These are phyloP conservation scores for Yamagishiella unicocca DNA, from an alignment of 139 green algal species.

Conservation along the genomic window DNA sequence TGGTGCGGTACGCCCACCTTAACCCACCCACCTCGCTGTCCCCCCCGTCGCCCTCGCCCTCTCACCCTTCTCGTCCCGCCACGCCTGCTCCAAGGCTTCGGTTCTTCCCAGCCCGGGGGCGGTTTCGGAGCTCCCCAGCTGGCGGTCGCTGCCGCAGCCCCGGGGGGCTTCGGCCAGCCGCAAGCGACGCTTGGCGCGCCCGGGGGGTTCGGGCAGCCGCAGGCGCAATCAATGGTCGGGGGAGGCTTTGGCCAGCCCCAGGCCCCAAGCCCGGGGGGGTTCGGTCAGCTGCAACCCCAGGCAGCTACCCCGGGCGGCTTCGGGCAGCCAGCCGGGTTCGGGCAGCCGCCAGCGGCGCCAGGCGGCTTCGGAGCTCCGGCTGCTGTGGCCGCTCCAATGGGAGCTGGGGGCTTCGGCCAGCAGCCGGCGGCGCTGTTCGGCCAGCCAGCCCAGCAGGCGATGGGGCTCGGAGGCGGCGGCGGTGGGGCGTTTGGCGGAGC, in stretches of 20 bases:
- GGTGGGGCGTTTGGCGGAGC: neutral
- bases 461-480: neutral
- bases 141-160: too few species aligned
- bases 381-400: neutral
- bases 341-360: neutral
- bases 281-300: neutral
- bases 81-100: too few species aligned
- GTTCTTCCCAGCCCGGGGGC: too few species aligned
- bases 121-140: too few species aligned
- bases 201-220: conserved; percentile 1
- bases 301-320: neutral
- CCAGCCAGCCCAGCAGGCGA: neutral
- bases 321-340: conserved; percentile 1
- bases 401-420: neutral
- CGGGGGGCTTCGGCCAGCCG: conserved; percentile 7
- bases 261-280: neutral
- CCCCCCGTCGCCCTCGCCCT: too few species aligned
- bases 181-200: too few species aligned
- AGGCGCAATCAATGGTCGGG: neutral
- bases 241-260: neutral
- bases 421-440: neutral
- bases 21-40: too few species aligned
- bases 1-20: too few species aligned
- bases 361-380: neutral
- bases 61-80: too few species aligned